Evolutionary conservation across 1,284 basidiomycete genomes (phyloP), one percentile per base, ranked within the genome.

Genomic region (Ganoderma lucidum): DNA sequence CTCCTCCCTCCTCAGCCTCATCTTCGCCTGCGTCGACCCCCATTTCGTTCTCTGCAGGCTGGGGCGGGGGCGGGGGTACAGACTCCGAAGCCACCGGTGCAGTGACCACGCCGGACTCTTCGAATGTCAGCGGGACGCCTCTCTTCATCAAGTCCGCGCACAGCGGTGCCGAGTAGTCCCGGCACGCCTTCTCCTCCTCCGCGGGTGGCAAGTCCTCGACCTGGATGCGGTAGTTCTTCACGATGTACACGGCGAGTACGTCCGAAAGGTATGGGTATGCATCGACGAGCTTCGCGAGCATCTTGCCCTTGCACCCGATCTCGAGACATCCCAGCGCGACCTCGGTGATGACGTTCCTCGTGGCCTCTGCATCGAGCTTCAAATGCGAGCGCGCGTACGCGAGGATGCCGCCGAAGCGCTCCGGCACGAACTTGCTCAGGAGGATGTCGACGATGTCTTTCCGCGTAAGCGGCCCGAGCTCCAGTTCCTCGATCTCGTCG

Each of bases 281-380:
- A 3, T 89, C 86, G 23, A 82, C 81, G 37, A 93, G 81, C 71
- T 82, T 85, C 75, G 85, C 85, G 65, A 93, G 77, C 71, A 91
- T 87, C 79, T 88, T 90, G 28, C 91, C 92, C 87, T 92, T 91
- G 83, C 88, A 89, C 39, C 86, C 85, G 62, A 90, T 83, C 76
- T 88, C 88, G 64, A 93, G 79, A 74, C 87, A 90, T 68, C 81
- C 83, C 53, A 82, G 76, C 6, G 86, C 85, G 53, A 90, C 86
- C 37, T 90, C 88, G 71, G 84, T 81, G 12, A 88, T 80, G 35
- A 92, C 76, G 15, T 76, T 77, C 62, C 81, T 80, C 15, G 86
- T 79, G 44, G 85, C 86, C 58, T 80, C 77, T 62, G 69, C 73
- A 66, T 76, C 78, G 78, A 89, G 79, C 63, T 80, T 82, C 74